phyloP scores from a whole-genome alignment of 352 stramenopile genomes.

The Phytophthora capsici region DNA sequence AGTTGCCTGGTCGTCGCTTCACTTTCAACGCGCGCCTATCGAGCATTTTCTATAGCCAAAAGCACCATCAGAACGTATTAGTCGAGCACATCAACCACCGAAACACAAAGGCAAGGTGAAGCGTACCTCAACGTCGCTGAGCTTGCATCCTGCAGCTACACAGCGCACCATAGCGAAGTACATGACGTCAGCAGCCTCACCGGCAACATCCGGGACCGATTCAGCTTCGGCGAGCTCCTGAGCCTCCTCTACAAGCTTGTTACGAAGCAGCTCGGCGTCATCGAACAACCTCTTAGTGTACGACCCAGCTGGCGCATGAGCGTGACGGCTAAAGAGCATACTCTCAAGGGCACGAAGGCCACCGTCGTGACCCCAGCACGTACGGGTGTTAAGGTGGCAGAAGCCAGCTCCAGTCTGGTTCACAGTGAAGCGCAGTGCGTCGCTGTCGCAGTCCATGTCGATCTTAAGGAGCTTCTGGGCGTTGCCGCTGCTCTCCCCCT shows the following conservation, averaged over 20 bases:
- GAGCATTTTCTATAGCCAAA: slow-evolving; percentile 71
- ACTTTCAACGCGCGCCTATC: slow-evolving; percentile 94
- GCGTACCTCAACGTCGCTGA: slow-evolving; percentile 91
- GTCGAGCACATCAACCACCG: slow-evolving; percentile 6
- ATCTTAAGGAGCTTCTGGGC: slow-evolving; percentile 93
- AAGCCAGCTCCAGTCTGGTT: slow-evolving; percentile 83
- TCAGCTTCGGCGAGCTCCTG: slow-evolving; percentile 93
- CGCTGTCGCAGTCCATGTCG: slow-evolving; percentile 96
- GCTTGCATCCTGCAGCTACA: slow-evolving; percentile 89
- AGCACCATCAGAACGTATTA: slow-evolving; percentile 8
- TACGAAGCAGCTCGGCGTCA: slow-evolving; percentile 90
- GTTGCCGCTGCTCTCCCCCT: slow-evolving; percentile 96
- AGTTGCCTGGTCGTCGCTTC: slow-evolving; percentile 86
- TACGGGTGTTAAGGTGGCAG: slow-evolving; percentile 91
- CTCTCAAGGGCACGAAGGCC: slow-evolving; percentile 91
- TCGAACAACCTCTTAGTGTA: slow-evolving; percentile 98
- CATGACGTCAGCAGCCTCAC: slow-evolving; percentile 95
- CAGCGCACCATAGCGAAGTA: slow-evolving; percentile 97
- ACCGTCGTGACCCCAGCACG: slow-evolving; percentile 92
- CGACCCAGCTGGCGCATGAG: slow-evolving; percentile 91
- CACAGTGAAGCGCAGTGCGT: slow-evolving; percentile 95
- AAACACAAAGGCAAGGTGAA: slow-evolving; percentile 4
- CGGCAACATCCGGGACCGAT: slow-evolving; percentile 88
- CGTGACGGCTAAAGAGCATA: slow-evolving; percentile 86
- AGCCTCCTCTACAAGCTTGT: slow-evolving; percentile 97